Evolutionary conservation across 345 rosid species (phyloP).

Genomic region (Bruguiera parviflora): DNA sequence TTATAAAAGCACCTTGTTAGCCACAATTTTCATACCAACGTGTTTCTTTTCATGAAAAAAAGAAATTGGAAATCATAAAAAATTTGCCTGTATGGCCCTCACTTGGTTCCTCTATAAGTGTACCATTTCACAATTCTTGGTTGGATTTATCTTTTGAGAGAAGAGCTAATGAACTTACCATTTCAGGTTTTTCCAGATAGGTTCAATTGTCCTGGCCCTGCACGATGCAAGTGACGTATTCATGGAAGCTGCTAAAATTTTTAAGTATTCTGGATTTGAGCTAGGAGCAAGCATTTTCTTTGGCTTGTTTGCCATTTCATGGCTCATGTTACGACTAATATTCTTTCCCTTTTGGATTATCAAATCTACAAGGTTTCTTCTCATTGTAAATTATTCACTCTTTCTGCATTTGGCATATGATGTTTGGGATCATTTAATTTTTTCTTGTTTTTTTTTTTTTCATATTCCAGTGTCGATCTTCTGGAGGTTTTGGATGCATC

Average conservation of each 20-base stretch:
- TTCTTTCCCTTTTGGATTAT: conserved; percentile 96
- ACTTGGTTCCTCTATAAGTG: not conserved
- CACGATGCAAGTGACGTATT: conserved; percentile 94
- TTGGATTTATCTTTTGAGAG: not conserved
- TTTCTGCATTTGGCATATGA: not conserved
- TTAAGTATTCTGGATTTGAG: conserved; percentile 79
- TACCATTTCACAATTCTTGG: not conserved
- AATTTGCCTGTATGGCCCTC: not conserved
- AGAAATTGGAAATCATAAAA: not conserved
- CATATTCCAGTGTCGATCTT: conserved; percentile 48
- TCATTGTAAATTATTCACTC: conserved; percentile 13
- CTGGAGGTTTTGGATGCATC: conserved; percentile 49
- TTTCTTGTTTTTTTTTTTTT: conserved; percentile 17
- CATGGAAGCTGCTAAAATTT: conserved; percentile 89
- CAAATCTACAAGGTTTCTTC: conserved; percentile 61
- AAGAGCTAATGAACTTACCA: not conserved
- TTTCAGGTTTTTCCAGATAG: conserved; percentile 76
- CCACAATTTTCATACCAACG: too few species aligned
- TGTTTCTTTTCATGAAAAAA: too few species aligned
- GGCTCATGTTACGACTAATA: conserved; percentile 81
- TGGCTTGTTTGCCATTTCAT: conserved; percentile 84
- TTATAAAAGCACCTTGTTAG: too few species aligned
- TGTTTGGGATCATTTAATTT: conserved; percentile 12
- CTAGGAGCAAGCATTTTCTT: conserved; percentile 88
- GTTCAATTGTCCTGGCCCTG: conserved; percentile 74